A percentile compares a stretch with the other conserved stretches of the same genome.
Conservation (phyloP, 1,284 basidiomycete genomes). For the Puccinia horiana region DNA sequence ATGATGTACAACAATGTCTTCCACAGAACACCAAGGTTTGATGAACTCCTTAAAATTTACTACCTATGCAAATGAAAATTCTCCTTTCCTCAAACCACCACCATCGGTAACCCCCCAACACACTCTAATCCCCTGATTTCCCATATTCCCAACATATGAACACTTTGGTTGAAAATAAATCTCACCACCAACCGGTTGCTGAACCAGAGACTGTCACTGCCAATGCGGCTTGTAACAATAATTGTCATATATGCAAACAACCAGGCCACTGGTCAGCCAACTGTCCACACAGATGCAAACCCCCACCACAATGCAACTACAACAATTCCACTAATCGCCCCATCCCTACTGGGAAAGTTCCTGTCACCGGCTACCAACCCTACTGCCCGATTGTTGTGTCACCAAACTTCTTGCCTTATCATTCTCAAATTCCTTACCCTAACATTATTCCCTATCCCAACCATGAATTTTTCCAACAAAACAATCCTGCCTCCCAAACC, state of each 20-base stretch:
- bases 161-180: neutral
- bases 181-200: no score
- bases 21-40: neutral
- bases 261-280: constrained; percentile 4
- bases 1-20: neutral
- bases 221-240: neutral
- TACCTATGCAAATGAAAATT: neutral
- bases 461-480: no score
- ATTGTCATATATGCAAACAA: neutral
- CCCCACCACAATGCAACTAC: neutral
- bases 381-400: constrained; percentile 1
- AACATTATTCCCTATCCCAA: neutral
- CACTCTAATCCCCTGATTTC: neutral
- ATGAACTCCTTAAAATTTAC: neutral
- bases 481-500: neutral
- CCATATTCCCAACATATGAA: neutral
- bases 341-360: neutral
- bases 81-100: neutral
- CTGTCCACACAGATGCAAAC: neutral
- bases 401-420: neutral
- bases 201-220: neutral
- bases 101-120: neutral
- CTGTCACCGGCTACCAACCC: neutral
- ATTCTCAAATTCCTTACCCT: neutral
- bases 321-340: neutral